phyloP scores from a whole-genome alignment of 1,284 basidiomycete genomes.

The Ceratobasidium sp. region DNA sequence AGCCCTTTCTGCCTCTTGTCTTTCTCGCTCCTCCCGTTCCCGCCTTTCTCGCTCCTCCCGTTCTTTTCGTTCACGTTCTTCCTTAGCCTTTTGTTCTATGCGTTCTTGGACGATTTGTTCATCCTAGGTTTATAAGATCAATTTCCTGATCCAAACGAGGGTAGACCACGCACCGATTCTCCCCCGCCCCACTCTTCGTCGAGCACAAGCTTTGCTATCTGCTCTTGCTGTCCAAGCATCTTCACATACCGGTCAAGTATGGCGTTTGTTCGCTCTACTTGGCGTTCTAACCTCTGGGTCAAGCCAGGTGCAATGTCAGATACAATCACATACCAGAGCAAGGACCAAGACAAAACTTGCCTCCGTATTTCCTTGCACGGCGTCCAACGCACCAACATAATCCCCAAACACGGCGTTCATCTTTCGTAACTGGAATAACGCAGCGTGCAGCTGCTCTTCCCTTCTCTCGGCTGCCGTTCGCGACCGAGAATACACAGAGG shows the following conservation, averaged over 20 bases:
- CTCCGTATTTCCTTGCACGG: conserved; percentile 44
- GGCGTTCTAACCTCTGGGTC: conserved; percentile 42
- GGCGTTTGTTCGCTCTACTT: conserved; percentile 46
- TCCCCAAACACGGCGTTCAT: conserved; percentile 45
- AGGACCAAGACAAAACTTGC: conserved; percentile 24
- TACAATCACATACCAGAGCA: not conserved
- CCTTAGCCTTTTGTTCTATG: conserved; percentile 27
- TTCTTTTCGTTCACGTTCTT: conserved; percentile 36
- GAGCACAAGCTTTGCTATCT: conserved; percentile 45
- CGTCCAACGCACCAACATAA: conserved; percentile 44
- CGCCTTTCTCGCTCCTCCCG: conserved; percentile 36
- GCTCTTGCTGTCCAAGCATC: conserved; percentile 46
- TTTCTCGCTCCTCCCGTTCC: conserved; percentile 31
- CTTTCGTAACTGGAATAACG: conserved; percentile 45
- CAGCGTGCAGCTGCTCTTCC: conserved; percentile 44
- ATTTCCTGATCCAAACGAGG: too few relatives aligned
- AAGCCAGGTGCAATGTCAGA: conserved; percentile 1
- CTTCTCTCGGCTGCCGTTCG: conserved; percentile 39
- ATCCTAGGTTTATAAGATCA: conserved; percentile 14
- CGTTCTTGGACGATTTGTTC: conserved; percentile 42
- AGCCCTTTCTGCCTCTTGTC: conserved; percentile 39
- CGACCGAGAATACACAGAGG: conserved; percentile 37
- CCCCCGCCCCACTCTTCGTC: conserved; percentile 46
- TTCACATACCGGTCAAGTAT: conserved; percentile 46
- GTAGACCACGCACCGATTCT: conserved; percentile 43